Evolutionary conservation across 1,284 basidiomycete species (phyloP).

Genomic region (Agaricales sp.): DNA sequence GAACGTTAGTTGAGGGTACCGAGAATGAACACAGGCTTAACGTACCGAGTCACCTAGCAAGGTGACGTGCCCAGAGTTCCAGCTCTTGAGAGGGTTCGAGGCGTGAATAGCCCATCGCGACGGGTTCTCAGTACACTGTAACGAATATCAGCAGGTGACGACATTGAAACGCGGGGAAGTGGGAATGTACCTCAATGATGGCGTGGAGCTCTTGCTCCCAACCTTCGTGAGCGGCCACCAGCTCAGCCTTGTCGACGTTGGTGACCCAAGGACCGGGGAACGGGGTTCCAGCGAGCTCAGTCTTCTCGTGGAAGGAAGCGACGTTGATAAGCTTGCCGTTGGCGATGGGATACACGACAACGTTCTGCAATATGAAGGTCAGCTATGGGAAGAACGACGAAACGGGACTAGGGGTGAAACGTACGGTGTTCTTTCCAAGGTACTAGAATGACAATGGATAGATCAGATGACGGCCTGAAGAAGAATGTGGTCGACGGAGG

Average conservation of each 20-base stretch:
- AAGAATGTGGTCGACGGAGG: not conserved
- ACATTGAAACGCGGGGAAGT: not conserved
- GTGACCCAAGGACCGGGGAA: constrained; percentile 29
- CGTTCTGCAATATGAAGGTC: constrained; percentile 28
- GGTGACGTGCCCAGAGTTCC: constrained; percentile 25
- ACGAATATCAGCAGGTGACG: constrained; percentile 7
- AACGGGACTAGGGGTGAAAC: constrained; percentile 13
- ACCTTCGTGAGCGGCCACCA: constrained; percentile 23
- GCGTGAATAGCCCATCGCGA: constrained; percentile 34
- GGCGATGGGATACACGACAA: constrained; percentile 22
- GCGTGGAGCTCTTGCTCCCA: constrained; percentile 39
- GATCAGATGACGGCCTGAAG: not conserved
- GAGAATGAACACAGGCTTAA: constrained; percentile 5
- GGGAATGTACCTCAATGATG: constrained; percentile 30
- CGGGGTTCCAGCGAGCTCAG: constrained; percentile 16
- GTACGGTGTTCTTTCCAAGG: constrained; percentile 30
- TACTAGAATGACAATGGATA: constrained; percentile 19
- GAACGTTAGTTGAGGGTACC: constrained; percentile 3
- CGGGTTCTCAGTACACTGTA: constrained; percentile 30
- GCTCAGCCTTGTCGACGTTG: constrained; percentile 23
- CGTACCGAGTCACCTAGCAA: constrained; percentile 36
- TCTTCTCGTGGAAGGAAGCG: constrained; percentile 17
- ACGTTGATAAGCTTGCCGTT: constrained; percentile 18
- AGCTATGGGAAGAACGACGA: constrained; percentile 22
- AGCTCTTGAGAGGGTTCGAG: constrained; percentile 25